Conservation (phyloP, 2,329 filamentous ascomycete genomes). For the Fusarium veterinarium region DNA sequence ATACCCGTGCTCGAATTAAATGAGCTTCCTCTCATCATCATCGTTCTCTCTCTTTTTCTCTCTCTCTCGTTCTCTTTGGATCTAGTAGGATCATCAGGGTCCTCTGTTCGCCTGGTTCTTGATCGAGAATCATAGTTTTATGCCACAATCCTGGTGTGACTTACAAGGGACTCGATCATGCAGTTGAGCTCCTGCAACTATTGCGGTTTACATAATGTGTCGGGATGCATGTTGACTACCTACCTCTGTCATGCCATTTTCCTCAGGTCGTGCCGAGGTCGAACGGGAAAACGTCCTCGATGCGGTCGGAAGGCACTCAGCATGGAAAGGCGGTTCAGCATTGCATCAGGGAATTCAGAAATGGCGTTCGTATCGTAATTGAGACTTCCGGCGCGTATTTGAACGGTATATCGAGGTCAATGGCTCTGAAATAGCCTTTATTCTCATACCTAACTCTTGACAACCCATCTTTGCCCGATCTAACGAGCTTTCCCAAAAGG, state of each 20-base stretch:
- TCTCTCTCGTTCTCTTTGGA: neutral
- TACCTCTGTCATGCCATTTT: neutral
- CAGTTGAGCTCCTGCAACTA: conserved; percentile 10
- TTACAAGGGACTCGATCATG: neutral
- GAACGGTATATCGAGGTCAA: conserved; percentile 12
- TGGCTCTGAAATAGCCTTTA: conserved; percentile 11
- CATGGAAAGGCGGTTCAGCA: neutral
- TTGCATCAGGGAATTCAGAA: neutral
- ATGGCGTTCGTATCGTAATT: too few species aligned
- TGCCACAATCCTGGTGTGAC: neutral
- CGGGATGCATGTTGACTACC: neutral
- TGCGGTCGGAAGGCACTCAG: conserved; percentile 9
- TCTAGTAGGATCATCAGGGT: neutral
- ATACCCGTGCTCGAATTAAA: conserved; percentile 37
- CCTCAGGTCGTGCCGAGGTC: conserved; percentile 21
- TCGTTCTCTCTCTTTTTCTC: neutral
- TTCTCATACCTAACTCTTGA: neutral
- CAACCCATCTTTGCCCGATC: conserved; percentile 13
- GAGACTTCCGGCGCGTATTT: neutral
- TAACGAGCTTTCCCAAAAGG: conserved; percentile 37
- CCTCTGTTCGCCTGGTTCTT: neutral
- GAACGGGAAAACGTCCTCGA: neutral
- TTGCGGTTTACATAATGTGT: neutral
- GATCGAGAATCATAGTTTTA: neutral
- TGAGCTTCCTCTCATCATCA: conserved; percentile 13